Evolutionary conservation across 257 asterid species (phyloP).

Genomic region (Nicotiana undulata): DNA sequence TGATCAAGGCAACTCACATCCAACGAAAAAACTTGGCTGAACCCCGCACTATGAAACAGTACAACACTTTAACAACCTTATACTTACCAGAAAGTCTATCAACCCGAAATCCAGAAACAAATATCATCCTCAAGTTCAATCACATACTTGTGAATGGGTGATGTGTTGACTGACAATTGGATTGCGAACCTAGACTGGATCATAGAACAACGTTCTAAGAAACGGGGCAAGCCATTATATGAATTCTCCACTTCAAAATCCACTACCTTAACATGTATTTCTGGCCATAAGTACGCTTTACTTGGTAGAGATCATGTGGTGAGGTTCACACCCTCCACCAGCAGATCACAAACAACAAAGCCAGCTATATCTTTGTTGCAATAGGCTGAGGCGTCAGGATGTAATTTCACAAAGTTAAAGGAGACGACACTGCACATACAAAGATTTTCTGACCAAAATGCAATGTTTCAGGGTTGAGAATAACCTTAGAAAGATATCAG

Average conservation of each 20-base stretch:
- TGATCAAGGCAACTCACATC: too few species aligned
- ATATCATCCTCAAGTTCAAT: background rate
- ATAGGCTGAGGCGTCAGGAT: background rate
- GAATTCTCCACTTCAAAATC: conserved; percentile 4
- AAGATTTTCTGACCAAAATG: background rate
- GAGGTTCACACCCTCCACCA: background rate
- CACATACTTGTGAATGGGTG: background rate
- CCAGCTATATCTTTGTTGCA: background rate
- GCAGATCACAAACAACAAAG: background rate
- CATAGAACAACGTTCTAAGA: background rate
- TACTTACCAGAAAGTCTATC: too few species aligned
- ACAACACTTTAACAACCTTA: too few species aligned
- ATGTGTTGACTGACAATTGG: conserved; percentile 7
- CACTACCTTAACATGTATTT: background rate
- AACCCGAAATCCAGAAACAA: conserved; percentile 6
- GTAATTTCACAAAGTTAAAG: conserved; percentile 1
- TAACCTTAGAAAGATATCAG: too few species aligned
- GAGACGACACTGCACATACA: background rate
- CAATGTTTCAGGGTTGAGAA: background rate
- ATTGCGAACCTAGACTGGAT: conserved; percentile 2
- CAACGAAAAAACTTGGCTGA: too few species aligned
- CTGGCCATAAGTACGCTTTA: background rate
- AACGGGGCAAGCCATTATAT: conserved; percentile 5
- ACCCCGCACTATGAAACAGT: too few species aligned
- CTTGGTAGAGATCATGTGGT: background rate